Percentiles rank a stretch among this genome's conserved stretches.
phyloP scores from a whole-genome alignment of 139 green algal genomes.

The Tetradesmus lagerheimii region DNA sequence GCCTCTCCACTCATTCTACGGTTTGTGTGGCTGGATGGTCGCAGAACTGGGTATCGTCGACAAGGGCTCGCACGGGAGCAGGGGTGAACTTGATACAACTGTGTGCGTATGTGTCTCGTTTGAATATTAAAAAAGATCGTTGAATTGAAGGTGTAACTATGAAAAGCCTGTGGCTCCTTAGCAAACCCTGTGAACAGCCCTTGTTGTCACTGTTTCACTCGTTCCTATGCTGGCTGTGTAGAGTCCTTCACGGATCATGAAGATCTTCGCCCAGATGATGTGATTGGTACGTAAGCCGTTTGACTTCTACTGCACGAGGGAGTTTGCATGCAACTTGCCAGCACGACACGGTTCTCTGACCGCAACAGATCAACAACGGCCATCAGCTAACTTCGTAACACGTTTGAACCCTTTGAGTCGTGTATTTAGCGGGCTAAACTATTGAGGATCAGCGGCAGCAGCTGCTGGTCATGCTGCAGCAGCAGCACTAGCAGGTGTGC shows the following conservation, averaged over 20 bases:
- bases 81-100: neutral
- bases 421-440: neutral
- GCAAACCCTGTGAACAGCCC: neutral
- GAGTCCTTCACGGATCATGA: too few species aligned
- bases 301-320: neutral
- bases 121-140: neutral
- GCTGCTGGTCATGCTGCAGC: neutral
- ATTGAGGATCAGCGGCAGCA: neutral
- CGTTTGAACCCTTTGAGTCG: neutral
- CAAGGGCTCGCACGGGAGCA: neutral
- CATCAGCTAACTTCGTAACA: neutral
- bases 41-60: neutral
- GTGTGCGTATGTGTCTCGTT: neutral
- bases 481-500: neutral
- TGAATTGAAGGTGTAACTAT: too few species aligned
- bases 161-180: neutral
- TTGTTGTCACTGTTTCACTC: neutral
- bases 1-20: slow-evolving; percentile 19
- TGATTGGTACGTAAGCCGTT: too few species aligned
- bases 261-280: too few species aligned
- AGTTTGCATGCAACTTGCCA: neutral
- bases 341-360: neutral
- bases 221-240: neutral
- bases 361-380: neutral
- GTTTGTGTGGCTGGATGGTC: neutral